Base-by-base conservation (phyloP, 1,284 basidiomycete species). In the Heterobasidion occidentale region DNA sequence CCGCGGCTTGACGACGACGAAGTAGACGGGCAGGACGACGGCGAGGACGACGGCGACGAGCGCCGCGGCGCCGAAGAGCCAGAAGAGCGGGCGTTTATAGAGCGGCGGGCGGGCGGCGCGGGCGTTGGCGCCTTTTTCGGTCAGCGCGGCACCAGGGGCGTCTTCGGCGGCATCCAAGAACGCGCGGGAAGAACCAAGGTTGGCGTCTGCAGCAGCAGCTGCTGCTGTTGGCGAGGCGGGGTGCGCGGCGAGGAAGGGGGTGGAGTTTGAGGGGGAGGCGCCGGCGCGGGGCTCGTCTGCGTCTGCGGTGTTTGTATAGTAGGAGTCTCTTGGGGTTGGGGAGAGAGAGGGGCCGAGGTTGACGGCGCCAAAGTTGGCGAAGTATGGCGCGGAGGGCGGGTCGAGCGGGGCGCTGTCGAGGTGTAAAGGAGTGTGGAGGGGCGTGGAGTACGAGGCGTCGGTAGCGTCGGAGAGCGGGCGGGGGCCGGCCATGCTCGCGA, bases 11-110 rank as follows among this genome's bases (percentile, higher is more conserved):
- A 27, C 27, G 27, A 27, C 27, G 27, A 72, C 68, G 59, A 86
- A 79, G 57, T 78, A 78, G 5, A 85, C 74, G 2, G 80, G 79
- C 3, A 85, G 64, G 44, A 81, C 68, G 36, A 84, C 71, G 14
- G 72, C 78, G 34, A 81, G 69, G 48, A 77, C 71, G 20, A 83
- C 62, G 50, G 77, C 64, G 42, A 76, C 64, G 20, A 83, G 60
- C 8, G 67, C 67, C 2, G 66, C 63, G 9, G 71, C 56, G 34
- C 61, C 69, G 12, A 66, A 58, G 20, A 71, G 57, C 63, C 56
- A 61, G 20, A 60, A 36, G 3, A 54, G 50, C 11, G 55, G 59
- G 19, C 61, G 63, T 36, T 54, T 54, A 54, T 58, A 60, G 36
- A 60, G 36, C 1, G 61, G 53, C 20, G 36, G 33, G 38, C 35